Evolutionary conservation across 257 asterid genomes (phyloP).

Genomic region (Cruciata laevipes): DNA sequence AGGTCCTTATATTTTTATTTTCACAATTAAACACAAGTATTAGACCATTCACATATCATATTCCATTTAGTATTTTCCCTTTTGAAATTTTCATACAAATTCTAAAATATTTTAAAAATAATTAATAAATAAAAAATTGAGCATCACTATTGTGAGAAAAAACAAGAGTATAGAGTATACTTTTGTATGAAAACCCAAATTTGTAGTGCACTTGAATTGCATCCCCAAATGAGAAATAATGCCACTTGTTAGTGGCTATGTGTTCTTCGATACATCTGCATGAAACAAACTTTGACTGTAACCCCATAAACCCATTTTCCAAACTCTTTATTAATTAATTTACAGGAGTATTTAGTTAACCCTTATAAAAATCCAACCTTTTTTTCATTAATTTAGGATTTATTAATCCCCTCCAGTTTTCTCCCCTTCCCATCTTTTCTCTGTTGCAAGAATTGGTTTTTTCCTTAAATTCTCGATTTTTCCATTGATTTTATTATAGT

Average conservation of each 20-base stretch:
- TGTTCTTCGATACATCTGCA: conserved; percentile 14
- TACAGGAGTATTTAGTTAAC: neutral
- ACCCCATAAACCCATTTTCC: conserved; percentile 12
- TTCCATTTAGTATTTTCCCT: too few relatives aligned
- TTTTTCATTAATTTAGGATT: neutral
- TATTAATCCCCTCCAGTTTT: neutral
- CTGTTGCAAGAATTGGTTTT: neutral
- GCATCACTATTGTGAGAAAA: too few relatives aligned
- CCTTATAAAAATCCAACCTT: conserved; percentile 8
- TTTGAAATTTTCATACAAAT: too few relatives aligned
- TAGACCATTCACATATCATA: too few relatives aligned
- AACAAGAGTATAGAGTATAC: too few relatives aligned
- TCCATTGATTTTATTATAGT: neutral
- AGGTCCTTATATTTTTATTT: too few relatives aligned
- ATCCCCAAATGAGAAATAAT: neutral
- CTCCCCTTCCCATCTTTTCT: neutral
- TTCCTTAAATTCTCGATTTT: neutral
- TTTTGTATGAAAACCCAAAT: neutral
- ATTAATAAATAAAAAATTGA: too few relatives aligned
- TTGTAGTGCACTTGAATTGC: neutral
- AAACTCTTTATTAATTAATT: neutral
- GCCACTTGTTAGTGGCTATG: conserved; percentile 5
- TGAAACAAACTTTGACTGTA: conserved; percentile 13
- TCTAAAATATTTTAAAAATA: too few relatives aligned
- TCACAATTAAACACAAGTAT: too few relatives aligned